Base-by-base conservation (phyloP, 805 yeast genomes). In the Candida tammaniensis region DNA sequence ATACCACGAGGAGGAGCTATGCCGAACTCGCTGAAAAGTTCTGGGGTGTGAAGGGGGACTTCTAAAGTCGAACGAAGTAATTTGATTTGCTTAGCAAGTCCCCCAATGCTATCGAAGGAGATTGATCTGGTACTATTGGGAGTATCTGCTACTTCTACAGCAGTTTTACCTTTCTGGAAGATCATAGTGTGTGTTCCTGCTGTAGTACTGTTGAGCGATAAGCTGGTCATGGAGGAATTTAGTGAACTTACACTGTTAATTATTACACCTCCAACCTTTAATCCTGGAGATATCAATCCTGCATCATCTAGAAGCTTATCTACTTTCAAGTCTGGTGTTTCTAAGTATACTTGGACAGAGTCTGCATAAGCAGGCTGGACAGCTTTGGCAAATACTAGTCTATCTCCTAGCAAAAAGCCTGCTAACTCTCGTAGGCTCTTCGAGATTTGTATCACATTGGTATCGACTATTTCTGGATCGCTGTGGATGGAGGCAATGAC, bases 1-100 rank as follows among this genome's bases (percentile, higher is more conserved):
- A 91, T 78, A 22, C 98, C 98, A 38, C 96, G 69, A 10, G 96
- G 96, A 7, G 98, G 97, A 7, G 82, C 72, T 13, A 88, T 82
- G n/a, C 91, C 88, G 63, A 91, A 93, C 35, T 84, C 78, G 6
- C 80, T 70, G 49, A 89, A 91, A 20, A 87, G 59, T 5, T 73
- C 70, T 0, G 97, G 95, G 37, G 77, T 77, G 40, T 80, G 78
- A 17, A 93, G 67, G 0, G 99, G 97, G 2, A 91, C 66, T 35
- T 84, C 84, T 7, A 89, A 77, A 0, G 89, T 77, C 5, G 82
- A 70, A 34, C 78, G 70, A 15, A 93, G 60, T 3, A 70, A 50
- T 4, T 68, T 64, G 13, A 89, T 77, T 46, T 86, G 87, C 29
- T 70, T 67, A 0, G 63, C 45, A 15, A 93, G 67, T 0, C 98